These are phyloP conservation scores for Ambrosia artemisiifolia DNA, from an alignment of 129 eudicot genomes.

Conservation along the genomic window DNA sequence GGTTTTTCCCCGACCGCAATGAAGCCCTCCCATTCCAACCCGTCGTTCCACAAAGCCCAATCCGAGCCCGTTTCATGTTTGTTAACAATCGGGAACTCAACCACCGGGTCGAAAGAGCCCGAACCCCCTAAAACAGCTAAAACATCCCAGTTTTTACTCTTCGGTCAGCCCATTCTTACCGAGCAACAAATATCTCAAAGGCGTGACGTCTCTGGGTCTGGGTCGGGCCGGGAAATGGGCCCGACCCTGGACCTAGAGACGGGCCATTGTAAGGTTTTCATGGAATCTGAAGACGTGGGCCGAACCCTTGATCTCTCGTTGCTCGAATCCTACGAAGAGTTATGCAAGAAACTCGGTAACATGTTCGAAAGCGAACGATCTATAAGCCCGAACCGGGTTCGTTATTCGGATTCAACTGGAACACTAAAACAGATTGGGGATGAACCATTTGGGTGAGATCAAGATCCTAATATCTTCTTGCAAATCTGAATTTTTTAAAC, in stretches of 20 bases:
- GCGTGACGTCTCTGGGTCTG: slow-evolving; percentile 41
- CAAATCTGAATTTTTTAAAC: not conserved
- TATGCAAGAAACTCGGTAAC: slow-evolving; percentile 52
- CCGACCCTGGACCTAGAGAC: slow-evolving; percentile 40
- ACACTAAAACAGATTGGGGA: slow-evolving; percentile 60
- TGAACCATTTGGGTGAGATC: slow-evolving; percentile 66
- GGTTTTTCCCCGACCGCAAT: slow-evolving; percentile 49
- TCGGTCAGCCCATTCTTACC: slow-evolving; percentile 81
- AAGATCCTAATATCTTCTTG: not conserved
- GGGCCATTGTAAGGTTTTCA: slow-evolving; percentile 82
- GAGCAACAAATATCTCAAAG: slow-evolving; percentile 69
- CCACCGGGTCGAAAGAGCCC: slow-evolving; percentile 33
- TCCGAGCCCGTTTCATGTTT: slow-evolving; percentile 71
- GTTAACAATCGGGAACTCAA: slow-evolving; percentile 65
- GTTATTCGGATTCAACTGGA: slow-evolving; percentile 52
- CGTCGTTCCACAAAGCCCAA: slow-evolving; percentile 26
- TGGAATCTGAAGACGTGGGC: slow-evolving; percentile 91
- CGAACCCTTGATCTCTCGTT: slow-evolving; percentile 77
- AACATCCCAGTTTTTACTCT: slow-evolving; percentile 60
- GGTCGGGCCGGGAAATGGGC: slow-evolving; percentile 34
- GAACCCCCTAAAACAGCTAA: slow-evolving; percentile 27
- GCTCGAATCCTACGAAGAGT: slow-evolving; percentile 68
- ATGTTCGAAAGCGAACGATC: slow-evolving; percentile 55
- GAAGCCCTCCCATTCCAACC: slow-evolving; percentile 30
- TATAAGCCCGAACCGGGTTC: slow-evolving; percentile 42